Percentiles rank a stretch among this genome's conserved stretches.
These are phyloP conservation scores for Blumeriella jaapii DNA, from an alignment of 2,329 filamentous ascomycete genomes.

Conservation along the genomic window DNA sequence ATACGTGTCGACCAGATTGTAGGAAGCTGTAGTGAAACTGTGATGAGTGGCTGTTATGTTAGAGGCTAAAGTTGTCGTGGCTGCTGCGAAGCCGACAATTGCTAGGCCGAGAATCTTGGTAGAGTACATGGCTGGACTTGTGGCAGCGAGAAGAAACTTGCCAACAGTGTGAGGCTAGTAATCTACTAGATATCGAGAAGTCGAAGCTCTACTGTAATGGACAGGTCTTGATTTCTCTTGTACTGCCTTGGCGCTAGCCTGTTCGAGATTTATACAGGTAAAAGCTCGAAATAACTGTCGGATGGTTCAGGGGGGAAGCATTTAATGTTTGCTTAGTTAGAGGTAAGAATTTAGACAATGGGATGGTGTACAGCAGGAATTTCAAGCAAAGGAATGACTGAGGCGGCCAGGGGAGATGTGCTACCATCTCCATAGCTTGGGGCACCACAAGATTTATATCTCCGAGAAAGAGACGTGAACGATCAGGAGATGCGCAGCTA, in stretches of 20 bases:
- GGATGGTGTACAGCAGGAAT: not conserved
- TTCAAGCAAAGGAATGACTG: constrained; percentile 4
- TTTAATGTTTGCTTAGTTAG: too few relatives aligned
- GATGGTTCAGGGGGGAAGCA: too few relatives aligned
- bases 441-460: constrained; percentile 1
- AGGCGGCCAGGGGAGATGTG: constrained; percentile 1
- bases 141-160: not conserved
- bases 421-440: constrained; percentile 3
- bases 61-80: constrained; percentile 7
- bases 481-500: constrained; percentile 1
- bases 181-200: not conserved
- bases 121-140: constrained; percentile 3
- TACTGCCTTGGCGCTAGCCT: too few relatives aligned
- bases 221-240: too few relatives aligned
- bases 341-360: not conserved
- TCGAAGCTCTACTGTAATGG: too few relatives aligned
- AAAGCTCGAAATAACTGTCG: too few relatives aligned
- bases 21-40: constrained; percentile 7
- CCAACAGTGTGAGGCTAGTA: not conserved
- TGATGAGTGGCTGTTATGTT: constrained; percentile 10
- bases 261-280: too few relatives aligned
- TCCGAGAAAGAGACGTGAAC: not conserved
- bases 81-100: constrained; percentile 8
- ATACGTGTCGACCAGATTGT: constrained; percentile 29
- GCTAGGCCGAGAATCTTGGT: constrained; percentile 2